Conservation (phyloP, 306 rosid species). For the Nissolia schottii region DNA sequence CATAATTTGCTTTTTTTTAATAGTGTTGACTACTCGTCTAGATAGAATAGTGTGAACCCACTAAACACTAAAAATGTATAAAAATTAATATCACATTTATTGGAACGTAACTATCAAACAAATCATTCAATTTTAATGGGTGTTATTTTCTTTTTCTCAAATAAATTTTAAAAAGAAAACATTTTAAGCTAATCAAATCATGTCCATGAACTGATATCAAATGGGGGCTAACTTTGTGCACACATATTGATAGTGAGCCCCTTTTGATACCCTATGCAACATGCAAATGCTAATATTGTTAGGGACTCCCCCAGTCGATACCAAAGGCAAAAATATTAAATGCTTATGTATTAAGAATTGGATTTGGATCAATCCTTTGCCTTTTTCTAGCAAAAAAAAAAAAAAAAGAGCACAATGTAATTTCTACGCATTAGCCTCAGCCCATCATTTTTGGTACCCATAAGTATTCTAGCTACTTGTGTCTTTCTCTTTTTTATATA, state of each 20-base stretch:
- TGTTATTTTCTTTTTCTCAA: not conserved
- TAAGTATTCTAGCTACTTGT: not conserved
- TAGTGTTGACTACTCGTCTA: too few species aligned
- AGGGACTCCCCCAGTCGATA: slow-evolving; percentile 34
- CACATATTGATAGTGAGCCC: slow-evolving; percentile 18
- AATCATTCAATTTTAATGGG: not conserved
- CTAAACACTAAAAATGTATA: too few species aligned
- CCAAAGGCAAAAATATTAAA: slow-evolving; percentile 13
- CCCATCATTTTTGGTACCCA: not conserved
- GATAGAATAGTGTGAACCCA: too few species aligned
- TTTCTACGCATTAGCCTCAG: not conserved
- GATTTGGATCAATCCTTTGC: slow-evolving; percentile 13
- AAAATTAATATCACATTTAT: too few species aligned
- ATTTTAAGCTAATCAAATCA: slow-evolving; percentile 2
- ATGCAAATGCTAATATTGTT: not conserved
- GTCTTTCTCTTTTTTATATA: not conserved
- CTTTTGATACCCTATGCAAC: slow-evolving; percentile 17
- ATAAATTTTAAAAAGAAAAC: too few species aligned
- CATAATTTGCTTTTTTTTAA: too few species aligned
- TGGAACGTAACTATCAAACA: not conserved
- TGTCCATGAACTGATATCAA: slow-evolving; percentile 4
- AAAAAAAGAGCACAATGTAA: not conserved
- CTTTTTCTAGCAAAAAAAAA: too few species aligned
- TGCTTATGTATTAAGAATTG: not conserved
- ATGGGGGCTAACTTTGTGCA: slow-evolving; percentile 4